A percentile compares a stretch with the other conserved stretches of the same genome.
These are phyloP conservation scores for Circinella umbellata DNA, from an alignment of 371 early-diverging fungal genomes.

Conservation along the genomic window DNA sequence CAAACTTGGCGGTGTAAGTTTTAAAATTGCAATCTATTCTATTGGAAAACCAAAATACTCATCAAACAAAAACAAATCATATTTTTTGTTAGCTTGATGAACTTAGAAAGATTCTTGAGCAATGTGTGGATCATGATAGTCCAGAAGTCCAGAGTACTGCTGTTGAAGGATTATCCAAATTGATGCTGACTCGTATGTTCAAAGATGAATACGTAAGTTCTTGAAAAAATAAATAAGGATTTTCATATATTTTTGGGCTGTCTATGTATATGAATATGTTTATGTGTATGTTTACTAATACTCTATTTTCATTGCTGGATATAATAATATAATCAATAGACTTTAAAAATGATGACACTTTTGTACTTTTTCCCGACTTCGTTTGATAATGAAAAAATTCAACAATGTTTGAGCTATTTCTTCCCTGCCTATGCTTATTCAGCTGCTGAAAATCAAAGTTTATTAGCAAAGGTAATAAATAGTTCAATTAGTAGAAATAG, in stretches of 20 bases:
- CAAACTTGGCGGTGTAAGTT: slow-evolving; percentile 46
- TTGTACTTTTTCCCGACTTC: slow-evolving; percentile 82
- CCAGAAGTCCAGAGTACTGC: slow-evolving; percentile 59
- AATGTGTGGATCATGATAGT: slow-evolving; percentile 53
- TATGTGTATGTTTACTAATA: too few species aligned
- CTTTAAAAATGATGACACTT: slow-evolving; percentile 69
- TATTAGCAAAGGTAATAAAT: slow-evolving; percentile 28
- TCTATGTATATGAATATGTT: too few species aligned
- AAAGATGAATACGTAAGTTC: slow-evolving; percentile 55
- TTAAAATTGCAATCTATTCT: neutral
- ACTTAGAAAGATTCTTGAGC: slow-evolving; percentile 50
- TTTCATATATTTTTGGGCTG: too few species aligned
- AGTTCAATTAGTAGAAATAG: too few species aligned
- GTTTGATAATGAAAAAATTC: slow-evolving; percentile 62
- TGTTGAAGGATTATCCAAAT: slow-evolving; percentile 67
- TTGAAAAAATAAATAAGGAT: too few species aligned
- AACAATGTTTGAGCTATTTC: slow-evolving; percentile 87
- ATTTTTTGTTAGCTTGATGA: slow-evolving; percentile 32
- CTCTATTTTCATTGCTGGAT: too few species aligned
- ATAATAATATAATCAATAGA: slow-evolving; percentile 31
- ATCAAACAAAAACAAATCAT: too few species aligned
- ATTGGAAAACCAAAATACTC: too few species aligned
- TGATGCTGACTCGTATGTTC: slow-evolving; percentile 64
- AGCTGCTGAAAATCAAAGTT: slow-evolving; percentile 65
- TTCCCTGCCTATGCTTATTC: slow-evolving; percentile 84